These are phyloP conservation scores for Apiotrichum sp. DNA, from an alignment of 1,284 basidiomycete species.

Conservation along the genomic window DNA sequence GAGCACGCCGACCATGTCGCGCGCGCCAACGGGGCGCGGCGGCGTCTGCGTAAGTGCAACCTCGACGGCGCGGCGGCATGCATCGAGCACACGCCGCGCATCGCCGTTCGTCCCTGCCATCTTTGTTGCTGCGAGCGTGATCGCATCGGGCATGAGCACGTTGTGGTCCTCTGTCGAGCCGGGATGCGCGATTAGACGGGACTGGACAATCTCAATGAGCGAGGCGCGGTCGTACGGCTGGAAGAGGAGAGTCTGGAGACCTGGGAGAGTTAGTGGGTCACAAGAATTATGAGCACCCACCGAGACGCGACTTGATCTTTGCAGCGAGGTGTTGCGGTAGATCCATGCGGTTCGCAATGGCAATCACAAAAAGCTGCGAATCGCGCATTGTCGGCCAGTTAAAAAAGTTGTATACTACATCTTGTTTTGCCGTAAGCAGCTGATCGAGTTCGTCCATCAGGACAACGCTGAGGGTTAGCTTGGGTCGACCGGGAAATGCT, in stretches of 20 bases:
- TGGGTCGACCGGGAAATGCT: no score
- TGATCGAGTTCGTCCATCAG: slow-evolving; percentile 98
- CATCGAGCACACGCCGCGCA: slow-evolving; percentile 86
- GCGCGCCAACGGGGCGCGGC: slow-evolving; percentile 56
- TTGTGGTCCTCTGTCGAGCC: slow-evolving; percentile 59
- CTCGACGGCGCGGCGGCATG: slow-evolving; percentile 81
- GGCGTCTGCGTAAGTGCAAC: slow-evolving; percentile 50
- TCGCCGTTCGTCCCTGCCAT: slow-evolving; percentile 92
- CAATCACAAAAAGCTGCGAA: slow-evolving; percentile 86
- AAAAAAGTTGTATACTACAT: slow-evolving; percentile 99
- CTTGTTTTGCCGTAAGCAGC: slow-evolving; percentile 89
- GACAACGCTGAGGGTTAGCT: slow-evolving; percentile 62
- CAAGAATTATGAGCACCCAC: slow-evolving; percentile 45
- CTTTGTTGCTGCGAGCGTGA: slow-evolving; percentile 84
- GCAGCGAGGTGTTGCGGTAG: slow-evolving; percentile 90
- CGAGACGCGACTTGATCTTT: slow-evolving; percentile 84
- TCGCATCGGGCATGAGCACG: slow-evolving; percentile 60
- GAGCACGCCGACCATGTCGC: slow-evolving; percentile 75
- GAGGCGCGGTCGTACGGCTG: slow-evolving; percentile 79
- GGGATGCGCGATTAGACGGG: slow-evolving; percentile 56
- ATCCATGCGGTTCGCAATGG: slow-evolving; percentile 98
- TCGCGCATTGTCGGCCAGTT: slow-evolving; percentile 92
- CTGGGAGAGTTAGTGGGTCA: background rate
- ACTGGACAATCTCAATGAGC: slow-evolving; percentile 78
- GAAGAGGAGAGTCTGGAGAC: slow-evolving; percentile 88